These are phyloP conservation scores for Leccinum longicurvipes DNA, from an alignment of 768 basidiomycete genomes.

Conservation along the genomic window DNA sequence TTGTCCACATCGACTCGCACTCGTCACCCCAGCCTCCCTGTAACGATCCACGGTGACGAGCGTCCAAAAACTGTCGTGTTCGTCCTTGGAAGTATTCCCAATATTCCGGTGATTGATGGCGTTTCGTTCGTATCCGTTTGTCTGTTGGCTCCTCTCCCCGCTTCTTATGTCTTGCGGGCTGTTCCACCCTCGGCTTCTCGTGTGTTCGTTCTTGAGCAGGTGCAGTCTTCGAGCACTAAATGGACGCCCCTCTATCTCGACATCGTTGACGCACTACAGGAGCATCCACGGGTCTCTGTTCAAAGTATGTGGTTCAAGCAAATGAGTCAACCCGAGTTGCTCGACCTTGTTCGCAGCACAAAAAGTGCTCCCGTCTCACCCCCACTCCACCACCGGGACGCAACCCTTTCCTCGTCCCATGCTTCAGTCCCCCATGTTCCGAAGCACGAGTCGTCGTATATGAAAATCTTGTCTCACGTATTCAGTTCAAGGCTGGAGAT, in stretches of 20 bases:
- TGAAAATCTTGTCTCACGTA: slow-evolving; percentile 78
- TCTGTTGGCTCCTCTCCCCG: slow-evolving; percentile 66
- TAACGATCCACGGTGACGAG: slow-evolving; percentile 47
- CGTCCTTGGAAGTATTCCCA: slow-evolving; percentile 53
- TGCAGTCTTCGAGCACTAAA: slow-evolving; percentile 70
- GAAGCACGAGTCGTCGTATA: slow-evolving; percentile 88
- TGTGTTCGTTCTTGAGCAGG: slow-evolving; percentile 81
- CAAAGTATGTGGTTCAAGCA: slow-evolving; percentile 60
- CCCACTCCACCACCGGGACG: slow-evolving; percentile 49
- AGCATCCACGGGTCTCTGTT: slow-evolving; percentile 51
- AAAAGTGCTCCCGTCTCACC: slow-evolving; percentile 34
- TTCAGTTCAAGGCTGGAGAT: slow-evolving; percentile 80
- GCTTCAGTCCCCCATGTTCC: slow-evolving; percentile 63
- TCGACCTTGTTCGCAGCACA: slow-evolving; percentile 48
- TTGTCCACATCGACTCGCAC: slow-evolving; percentile 61
- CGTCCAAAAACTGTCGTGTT: slow-evolving; percentile 69
- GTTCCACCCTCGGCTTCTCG: slow-evolving; percentile 63
- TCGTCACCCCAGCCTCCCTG: slow-evolving; percentile 58
- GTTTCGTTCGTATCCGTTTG: slow-evolving; percentile 62
- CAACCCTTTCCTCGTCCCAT: slow-evolving; percentile 26
- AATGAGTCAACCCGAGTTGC: slow-evolving; percentile 42
- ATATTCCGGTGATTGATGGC: slow-evolving; percentile 47
- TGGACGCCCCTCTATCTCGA: slow-evolving; percentile 90
- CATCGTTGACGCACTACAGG: slow-evolving; percentile 67
- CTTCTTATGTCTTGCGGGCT: slow-evolving; percentile 49